Percentiles rank a stretch among this genome's conserved stretches.
Evolutionary conservation across 1,284 basidiomycete species (phyloP).

Genomic region (Cutaneotrichosporon sp.): DNA sequence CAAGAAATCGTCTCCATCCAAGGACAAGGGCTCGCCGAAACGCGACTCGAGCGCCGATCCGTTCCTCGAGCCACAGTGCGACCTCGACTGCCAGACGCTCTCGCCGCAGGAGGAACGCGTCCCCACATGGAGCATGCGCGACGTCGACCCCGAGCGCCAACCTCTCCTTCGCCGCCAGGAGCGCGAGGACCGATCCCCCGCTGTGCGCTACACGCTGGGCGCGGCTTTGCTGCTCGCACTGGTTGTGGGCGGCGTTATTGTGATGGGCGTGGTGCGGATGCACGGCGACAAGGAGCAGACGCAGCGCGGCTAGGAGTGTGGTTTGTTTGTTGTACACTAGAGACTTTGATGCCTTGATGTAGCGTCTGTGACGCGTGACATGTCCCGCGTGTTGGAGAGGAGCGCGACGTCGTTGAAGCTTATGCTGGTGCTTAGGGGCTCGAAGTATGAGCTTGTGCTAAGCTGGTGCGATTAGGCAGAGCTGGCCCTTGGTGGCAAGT

Average conservation of each 20-base stretch:
- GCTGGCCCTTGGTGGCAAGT: too few relatives aligned
- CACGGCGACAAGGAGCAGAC: neutral
- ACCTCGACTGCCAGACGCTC: neutral
- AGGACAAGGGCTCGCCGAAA: conserved; percentile 1
- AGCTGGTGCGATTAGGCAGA: too few relatives aligned
- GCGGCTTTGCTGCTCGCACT: neutral
- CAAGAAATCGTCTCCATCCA: neutral
- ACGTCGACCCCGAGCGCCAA: conserved; percentile 51
- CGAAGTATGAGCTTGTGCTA: neutral
- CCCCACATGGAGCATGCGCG: neutral
- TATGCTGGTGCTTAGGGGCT: neutral
- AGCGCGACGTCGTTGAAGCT: neutral
- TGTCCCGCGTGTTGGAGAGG: neutral
- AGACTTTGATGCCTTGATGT: too few relatives aligned
- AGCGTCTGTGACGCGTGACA: neutral
- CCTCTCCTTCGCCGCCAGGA: conserved; percentile 42
- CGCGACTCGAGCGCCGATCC: neutral
- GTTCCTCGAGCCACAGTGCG: neutral
- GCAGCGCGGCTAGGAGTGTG: neutral
- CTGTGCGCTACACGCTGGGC: neutral
- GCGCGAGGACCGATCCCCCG: neutral
- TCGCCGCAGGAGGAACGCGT: conserved; percentile 5
- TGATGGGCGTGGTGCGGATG: neutral
- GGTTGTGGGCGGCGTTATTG: neutral
- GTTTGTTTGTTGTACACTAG: neutral